Base-by-base conservation (phyloP, 2,329 filamentous ascomycete genomes). In the Aspergillus brasiliensis region DNA sequence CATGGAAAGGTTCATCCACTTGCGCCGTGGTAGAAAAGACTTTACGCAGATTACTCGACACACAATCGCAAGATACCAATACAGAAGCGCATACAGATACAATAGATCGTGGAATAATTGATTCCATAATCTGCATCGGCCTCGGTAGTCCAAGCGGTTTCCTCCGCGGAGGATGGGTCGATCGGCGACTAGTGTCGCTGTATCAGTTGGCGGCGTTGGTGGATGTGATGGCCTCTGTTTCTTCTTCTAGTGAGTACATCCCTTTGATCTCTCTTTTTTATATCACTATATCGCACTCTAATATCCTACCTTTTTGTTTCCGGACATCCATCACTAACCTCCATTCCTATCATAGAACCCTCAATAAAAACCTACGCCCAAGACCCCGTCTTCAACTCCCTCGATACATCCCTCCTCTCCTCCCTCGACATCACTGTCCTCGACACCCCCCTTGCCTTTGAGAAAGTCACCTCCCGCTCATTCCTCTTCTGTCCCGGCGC, bases 401-500 rank as follows among this genome's bases (percentile, higher is more conserved):
- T 78, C 17, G 80, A 82, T 51, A 66, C 59, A 10, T 57, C 67
- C 6, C 73, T 81, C 11, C 72, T 82, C 4, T 44, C 65, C 5
- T 68, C 67, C 8, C 66, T 77, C 5, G 65, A 67, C 7, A 73
- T 81, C 51, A 71, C 64, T n/a, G 72, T 78, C 25, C 65, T 82
- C 31, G 51, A 74, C 1, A 77, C 83, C 1, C 88, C 88, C 0
- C 68, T 58, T 0, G 87, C 81, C 0, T 87, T 85, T 64, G 71
- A 79, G 0, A 65, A 80, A 5, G 77, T 90, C 8, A 77, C 81
- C 15, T 51, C 69, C 0, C 67, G 74, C 0, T 82, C 84, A 0
- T 69, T 91, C 1, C 77, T 89, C 2, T 91, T 84, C 63, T 87
- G 85, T 1, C 80, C 90, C 0, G 88, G 90, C 53, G 79, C 77